Evolutionary conservation across 2,329 filamentous ascomycete species (phyloP), one percentile per base, ranked within the genome.

Genomic region (Aspergillus niger): DNA sequence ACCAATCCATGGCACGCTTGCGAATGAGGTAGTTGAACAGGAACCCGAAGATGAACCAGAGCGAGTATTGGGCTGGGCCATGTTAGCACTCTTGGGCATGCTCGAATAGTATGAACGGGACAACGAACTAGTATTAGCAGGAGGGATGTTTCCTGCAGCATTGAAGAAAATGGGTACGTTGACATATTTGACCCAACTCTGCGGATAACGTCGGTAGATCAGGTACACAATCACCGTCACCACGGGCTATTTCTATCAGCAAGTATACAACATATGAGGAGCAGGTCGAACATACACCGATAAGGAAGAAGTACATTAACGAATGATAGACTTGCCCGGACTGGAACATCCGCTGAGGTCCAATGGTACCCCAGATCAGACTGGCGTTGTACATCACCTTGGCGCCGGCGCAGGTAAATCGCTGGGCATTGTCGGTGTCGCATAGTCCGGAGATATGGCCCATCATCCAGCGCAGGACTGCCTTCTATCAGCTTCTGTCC

Each of bases 111-210:
- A n/a, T 1, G 5, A 6, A 3, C 8, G 6, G 0, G n/a, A 81
- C 69, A 26, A 58, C 67, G n/a, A 50, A 68, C 67, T 73, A 5
- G 70, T 72, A 52, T 71, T 74, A 2, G 71, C 70, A 2, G 72
- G 72, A 5, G 72, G 72, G 15, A 74, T 74, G 26, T 74, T 70
- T 2, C 72, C 72, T 0, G 72, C 71, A 0, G 69, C 71, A 39
- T 73, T 74, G 57, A 74, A 74, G 63, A 74, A 73, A 38, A 74
- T 68, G 0, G 72, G 72, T 2, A 73, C 72, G 43, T 74, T 74
- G 59, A 74, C 62, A 43, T 69, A 74, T n/a, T 69, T 67, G 8
- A 74, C 57, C 68, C 72, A 73, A 57, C 65, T 71, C 51, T 69
- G 68, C 1, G 72, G 72, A 51, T 74, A 71, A 8, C 65, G 59